These are phyloP conservation scores for Penicillium roqueforti DNA, from an alignment of 495 filamentous ascomycete species.

Conservation along the genomic window DNA sequence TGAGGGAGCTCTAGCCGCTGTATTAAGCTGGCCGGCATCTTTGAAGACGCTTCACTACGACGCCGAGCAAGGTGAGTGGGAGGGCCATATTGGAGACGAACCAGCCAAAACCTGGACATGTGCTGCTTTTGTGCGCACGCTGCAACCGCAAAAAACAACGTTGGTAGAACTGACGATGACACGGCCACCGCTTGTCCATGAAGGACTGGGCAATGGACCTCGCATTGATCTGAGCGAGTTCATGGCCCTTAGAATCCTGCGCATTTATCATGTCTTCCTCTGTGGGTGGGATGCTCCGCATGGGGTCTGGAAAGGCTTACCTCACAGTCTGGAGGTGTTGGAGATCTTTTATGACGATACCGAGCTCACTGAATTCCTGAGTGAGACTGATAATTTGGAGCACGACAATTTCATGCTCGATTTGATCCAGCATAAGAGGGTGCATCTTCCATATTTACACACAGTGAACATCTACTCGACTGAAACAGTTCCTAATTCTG, in stretches of 20 bases:
- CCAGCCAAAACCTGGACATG: slow-evolving; percentile 11
- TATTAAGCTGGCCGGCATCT: slow-evolving; percentile 18
- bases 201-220: slow-evolving; percentile 15
- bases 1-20: slow-evolving; percentile 12
- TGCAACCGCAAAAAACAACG: slow-evolving; percentile 12
- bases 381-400: not conserved
- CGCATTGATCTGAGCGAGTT: slow-evolving; percentile 17
- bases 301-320: slow-evolving; percentile 11
- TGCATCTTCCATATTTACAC: not conserved
- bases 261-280: slow-evolving; percentile 19
- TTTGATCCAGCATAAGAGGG: not conserved
- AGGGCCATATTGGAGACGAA: slow-evolving; percentile 3
- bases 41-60: slow-evolving; percentile 19
- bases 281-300: slow-evolving; percentile 7
- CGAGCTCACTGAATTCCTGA: slow-evolving; percentile 4
- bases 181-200: slow-evolving; percentile 14
- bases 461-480: not conserved
- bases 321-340: slow-evolving; percentile 13
- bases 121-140: slow-evolving; percentile 20
- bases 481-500: not conserved
- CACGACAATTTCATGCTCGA: not conserved
- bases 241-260: slow-evolving; percentile 11
- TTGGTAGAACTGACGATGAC: slow-evolving; percentile 17
- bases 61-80: slow-evolving; percentile 17
- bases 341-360: slow-evolving; percentile 19